Evolutionary conservation across 805 yeast genomes (phyloP).

Genomic region (Myxozyma vanderwaltii): DNA sequence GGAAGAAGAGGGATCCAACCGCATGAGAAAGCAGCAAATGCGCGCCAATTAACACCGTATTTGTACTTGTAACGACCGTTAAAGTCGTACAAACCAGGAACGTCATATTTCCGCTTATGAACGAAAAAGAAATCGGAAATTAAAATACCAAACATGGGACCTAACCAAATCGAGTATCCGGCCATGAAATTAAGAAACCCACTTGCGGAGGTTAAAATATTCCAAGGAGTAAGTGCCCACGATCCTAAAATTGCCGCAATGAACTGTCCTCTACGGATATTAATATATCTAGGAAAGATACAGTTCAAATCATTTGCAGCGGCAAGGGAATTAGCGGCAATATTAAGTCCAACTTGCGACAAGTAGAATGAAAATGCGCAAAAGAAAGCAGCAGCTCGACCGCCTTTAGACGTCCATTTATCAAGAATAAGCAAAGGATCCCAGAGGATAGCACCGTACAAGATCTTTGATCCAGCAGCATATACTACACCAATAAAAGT

Average conservation of each 20-base stretch:
- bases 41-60: slow-evolving; percentile 51
- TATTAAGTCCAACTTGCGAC: slow-evolving; percentile 42
- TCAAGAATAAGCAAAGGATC: slow-evolving; percentile 30
- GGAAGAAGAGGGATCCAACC: slow-evolving; percentile 39
- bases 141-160: slow-evolving; percentile 47
- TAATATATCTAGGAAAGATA: slow-evolving; percentile 50
- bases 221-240: slow-evolving; percentile 48
- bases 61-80: slow-evolving; percentile 49
- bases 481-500: slow-evolving; percentile 30
- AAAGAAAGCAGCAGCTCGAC: slow-evolving; percentile 50
- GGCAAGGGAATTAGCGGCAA: slow-evolving; percentile 47
- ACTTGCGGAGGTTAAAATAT: slow-evolving; percentile 44
- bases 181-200: slow-evolving; percentile 45
- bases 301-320: slow-evolving; percentile 48
- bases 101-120: slow-evolving; percentile 46
- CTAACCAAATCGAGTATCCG: slow-evolving; percentile 46
- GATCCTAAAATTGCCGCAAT: slow-evolving; percentile 43
- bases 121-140: slow-evolving; percentile 48
- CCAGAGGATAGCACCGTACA: slow-evolving; percentile 31
- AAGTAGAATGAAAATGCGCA: slow-evolving; percentile 46
- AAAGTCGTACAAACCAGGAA: slow-evolving; percentile 47
- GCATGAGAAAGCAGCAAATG: slow-evolving; percentile 45
- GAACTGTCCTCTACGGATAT: slow-evolving; percentile 51
- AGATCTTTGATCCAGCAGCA: slow-evolving; percentile 29
- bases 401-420: slow-evolving; percentile 47